Evolutionary conservation across 345 rosid genomes (phyloP).

Genomic region (Euclidium syriacum): DNA sequence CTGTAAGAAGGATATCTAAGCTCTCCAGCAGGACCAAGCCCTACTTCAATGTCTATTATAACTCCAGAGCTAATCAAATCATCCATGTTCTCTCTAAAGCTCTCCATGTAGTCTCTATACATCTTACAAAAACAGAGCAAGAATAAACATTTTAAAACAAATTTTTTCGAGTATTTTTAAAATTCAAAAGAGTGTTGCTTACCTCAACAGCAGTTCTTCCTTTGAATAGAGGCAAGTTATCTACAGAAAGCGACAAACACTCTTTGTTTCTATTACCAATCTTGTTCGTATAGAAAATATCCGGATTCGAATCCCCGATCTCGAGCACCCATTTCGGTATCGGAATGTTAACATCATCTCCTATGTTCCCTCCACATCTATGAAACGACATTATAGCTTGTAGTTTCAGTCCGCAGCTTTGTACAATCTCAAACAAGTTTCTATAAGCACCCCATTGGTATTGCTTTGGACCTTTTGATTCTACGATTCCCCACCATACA

Average conservation of each 20-base stretch:
- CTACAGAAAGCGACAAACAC: constrained; percentile 68
- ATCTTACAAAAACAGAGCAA: constrained; percentile 41
- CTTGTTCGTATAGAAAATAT: constrained; percentile 66
- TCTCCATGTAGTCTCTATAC: constrained; percentile 77
- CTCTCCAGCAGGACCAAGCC: constrained; percentile 94
- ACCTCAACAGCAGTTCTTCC: constrained; percentile 81
- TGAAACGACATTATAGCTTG: constrained; percentile 90
- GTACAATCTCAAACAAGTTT: constrained; percentile 53
- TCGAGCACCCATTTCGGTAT: constrained; percentile 74
- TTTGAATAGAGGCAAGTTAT: constrained; percentile 49
- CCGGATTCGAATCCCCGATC: constrained; percentile 58
- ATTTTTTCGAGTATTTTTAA: background rate
- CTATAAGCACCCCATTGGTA: constrained; percentile 77
- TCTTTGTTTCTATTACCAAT: constrained; percentile 59
- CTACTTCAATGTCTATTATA: constrained; percentile 80
- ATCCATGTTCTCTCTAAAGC: constrained; percentile 69
- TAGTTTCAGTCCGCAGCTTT: constrained; percentile 42
- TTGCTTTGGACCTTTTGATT: constrained; percentile 54
- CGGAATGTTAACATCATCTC: constrained; percentile 69
- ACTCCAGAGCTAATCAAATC: constrained; percentile 63
- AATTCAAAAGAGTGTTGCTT: background rate
- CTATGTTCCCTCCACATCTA: constrained; percentile 84
- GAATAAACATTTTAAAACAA: background rate
- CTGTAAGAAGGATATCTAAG: constrained; percentile 85
- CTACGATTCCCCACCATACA: constrained; percentile 82